Base-by-base conservation (phyloP, 768 basidiomycete genomes). In the Aureoboletus auriporus region DNA sequence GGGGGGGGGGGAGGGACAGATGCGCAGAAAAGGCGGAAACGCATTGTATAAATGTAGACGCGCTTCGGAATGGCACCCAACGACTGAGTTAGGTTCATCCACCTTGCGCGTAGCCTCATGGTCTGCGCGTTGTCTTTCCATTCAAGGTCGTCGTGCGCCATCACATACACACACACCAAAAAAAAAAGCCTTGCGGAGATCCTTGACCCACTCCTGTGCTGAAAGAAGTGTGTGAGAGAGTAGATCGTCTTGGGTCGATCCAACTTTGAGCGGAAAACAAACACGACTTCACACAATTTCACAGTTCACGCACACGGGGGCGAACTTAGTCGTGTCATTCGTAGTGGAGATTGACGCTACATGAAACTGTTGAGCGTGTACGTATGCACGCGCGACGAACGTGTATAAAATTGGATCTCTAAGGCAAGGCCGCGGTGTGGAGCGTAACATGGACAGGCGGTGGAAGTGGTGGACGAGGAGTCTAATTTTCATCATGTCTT, bases 401-500 rank as follows among this genome's bases (percentile, higher is more conserved):
- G 46, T 63, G 52, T 47, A 40, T 35, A 37, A 34, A 49, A 44
- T 40, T 13, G 39, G 45, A 50, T 64, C 53, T 51, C 51, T 49
- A 53, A 39, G 33, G 48, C 35, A 42, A 44, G 35, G 40, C 35
- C 43, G 37, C 30, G 44, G 35, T 44, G 43, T 39, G 52, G 40
- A 39, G 49, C 47, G 48, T 40, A 48, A 35, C 35, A 34, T 42
- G 38, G 44, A 34, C 44, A 47, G 49, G 51, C 20, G 30, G 40
- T 50, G 40, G 48, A 42, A 43, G 52, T 20, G 37, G 35, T 26
- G n/a, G 42, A 45, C 20, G 20, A 23, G 16, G 16, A 16, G 41
- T 35, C 38, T n/a, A 16, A 49, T 44, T 28, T 44, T 31, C 43
- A 44, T 61, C 72, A 89, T 34, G 83, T 77, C 70, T 76, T 89